These are phyloP conservation scores for Juncus effusus DNA, from an alignment of 176 grass and related monocot genomes.

Conservation along the genomic window DNA sequence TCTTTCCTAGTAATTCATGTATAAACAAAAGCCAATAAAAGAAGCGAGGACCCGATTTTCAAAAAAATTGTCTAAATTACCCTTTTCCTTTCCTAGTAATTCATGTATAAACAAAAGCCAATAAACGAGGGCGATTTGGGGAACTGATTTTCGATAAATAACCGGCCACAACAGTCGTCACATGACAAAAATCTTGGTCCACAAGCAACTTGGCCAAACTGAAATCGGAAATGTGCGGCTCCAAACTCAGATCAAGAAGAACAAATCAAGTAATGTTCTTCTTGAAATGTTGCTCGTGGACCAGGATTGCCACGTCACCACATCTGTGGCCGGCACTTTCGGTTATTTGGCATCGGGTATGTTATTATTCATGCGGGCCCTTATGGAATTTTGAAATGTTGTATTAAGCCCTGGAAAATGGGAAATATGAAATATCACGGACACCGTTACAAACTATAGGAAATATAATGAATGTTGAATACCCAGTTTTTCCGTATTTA, in stretches of 20 bases:
- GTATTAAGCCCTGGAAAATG: no score
- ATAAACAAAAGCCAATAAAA: not conserved
- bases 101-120: not conserved
- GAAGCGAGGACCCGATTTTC: no score
- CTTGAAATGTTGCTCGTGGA: constrained; percentile 96
- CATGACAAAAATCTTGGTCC: constrained; percentile 53
- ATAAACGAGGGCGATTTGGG: not conserved
- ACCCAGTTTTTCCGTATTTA: no score
- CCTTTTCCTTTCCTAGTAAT: no score
- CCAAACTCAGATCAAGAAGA: constrained; percentile 80
- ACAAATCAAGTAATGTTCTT: no score
- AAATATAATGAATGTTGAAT: no score
- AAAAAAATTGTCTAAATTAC: no score
- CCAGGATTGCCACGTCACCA: constrained; percentile 83
- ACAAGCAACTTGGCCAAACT: constrained; percentile 81
- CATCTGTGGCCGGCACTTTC: constrained; percentile 79
- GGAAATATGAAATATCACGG: no score
- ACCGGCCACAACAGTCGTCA: constrained; percentile 83
- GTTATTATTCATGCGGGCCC: no score
- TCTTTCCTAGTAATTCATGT: no score
- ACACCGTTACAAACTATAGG: no score
- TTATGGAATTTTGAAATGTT: no score
- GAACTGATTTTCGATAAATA: constrained; percentile 68
- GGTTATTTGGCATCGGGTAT: constrained; percentile 87
- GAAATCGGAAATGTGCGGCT: constrained; percentile 86